A percentile compares a stretch with the other conserved stretches of the same genome.
Evolutionary conservation across 2,329 filamentous ascomycete species (phyloP).

Genomic region (Alternaria triticina): DNA sequence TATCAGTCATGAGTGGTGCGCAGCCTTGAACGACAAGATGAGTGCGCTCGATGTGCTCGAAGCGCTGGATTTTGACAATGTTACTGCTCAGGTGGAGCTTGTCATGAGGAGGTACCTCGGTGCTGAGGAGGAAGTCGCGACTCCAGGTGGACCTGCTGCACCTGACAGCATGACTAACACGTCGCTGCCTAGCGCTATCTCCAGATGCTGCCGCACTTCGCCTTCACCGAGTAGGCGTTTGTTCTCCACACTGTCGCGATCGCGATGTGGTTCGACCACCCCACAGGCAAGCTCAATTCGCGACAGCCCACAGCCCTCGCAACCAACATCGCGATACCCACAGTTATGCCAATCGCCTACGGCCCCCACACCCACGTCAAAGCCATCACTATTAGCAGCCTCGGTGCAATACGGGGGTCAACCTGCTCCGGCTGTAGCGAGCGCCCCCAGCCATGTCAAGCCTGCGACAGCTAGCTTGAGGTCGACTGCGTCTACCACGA

Average conservation of each 20-base stretch:
- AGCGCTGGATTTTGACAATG: not conserved
- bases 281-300: accelerated
- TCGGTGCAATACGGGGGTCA: not conserved
- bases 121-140: not conserved
- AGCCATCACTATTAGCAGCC: not conserved
- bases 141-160: not conserved
- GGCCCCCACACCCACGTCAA: not conserved
- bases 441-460: not conserved
- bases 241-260: not conserved
- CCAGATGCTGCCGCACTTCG: not conserved
- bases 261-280: too few relatives aligned
- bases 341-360: not conserved
- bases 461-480: not conserved
- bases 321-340: too few relatives aligned
- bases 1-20: not conserved
- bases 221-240: not conserved
- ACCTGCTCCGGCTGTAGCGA: too few relatives aligned
- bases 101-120: not conserved
- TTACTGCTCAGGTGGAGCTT: not conserved
- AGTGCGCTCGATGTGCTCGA: not conserved
- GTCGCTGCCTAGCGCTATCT: not conserved
- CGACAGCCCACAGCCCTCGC: not conserved
- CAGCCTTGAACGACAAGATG: not conserved
- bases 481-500: not conserved
- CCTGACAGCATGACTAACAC: not conserved